Percentiles rank a stretch among this genome's conserved stretches.
Conservation (phyloP, 73 alveolate genomes). For the Paramecium sonneborni region DNA sequence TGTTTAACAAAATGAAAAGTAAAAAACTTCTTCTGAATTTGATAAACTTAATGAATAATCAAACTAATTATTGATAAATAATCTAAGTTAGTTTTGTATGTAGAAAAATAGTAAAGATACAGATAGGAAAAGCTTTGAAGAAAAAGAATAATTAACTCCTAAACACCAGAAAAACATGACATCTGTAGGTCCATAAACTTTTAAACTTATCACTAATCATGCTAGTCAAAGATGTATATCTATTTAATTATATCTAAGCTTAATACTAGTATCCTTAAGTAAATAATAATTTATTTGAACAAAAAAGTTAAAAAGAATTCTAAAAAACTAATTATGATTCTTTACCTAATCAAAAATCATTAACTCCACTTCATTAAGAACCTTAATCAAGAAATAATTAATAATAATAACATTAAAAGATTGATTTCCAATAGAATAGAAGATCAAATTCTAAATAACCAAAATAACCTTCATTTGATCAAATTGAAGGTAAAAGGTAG, state of each 20-base stretch:
- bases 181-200: background rate
- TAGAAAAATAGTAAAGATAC: background rate
- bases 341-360: background rate
- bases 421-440: background rate
- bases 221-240: background rate
- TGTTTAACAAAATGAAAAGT: background rate
- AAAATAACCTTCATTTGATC: background rate
- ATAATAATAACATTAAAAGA: background rate
- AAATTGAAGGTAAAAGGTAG: conserved; percentile 21
- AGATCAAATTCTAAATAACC: background rate
- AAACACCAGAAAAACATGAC: background rate
- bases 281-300: background rate
- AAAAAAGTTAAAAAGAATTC: background rate
- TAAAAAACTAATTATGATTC: background rate
- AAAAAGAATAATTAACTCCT: background rate
- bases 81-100: background rate
- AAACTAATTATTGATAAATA: background rate
- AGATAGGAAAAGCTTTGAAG: background rate
- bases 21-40: background rate
- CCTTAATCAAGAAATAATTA: background rate
- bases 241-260: background rate
- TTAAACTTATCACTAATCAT: background rate
- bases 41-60: background rate
- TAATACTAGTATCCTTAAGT: background rate
- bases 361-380: background rate